Conservation (phyloP, 140 eudicot species). For the Flaveria floridana region DNA sequence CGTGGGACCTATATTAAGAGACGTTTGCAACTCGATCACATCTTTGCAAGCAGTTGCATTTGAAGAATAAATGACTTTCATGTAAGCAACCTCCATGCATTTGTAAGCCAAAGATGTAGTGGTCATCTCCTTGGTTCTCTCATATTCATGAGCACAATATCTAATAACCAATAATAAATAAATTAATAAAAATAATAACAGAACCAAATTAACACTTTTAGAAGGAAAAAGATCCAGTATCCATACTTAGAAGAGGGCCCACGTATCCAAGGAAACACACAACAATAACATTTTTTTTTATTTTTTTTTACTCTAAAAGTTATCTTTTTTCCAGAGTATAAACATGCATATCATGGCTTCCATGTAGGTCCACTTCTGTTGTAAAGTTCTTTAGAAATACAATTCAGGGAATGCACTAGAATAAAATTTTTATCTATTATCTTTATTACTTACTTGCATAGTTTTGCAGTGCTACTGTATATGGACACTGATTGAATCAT, state of each 20-base stretch:
- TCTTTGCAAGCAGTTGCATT: slow-evolving; percentile 62
- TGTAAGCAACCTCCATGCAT: slow-evolving; percentile 84
- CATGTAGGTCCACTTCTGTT: not conserved
- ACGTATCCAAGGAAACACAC: not conserved
- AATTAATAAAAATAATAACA: not conserved
- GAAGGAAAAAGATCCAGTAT: not conserved
- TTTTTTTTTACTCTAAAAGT: not conserved
- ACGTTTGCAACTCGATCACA: slow-evolving; percentile 63
- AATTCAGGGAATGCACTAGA: not conserved
- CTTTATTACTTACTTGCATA: slow-evolving; percentile 64
- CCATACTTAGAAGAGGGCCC: not conserved
- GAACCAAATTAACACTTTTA: slow-evolving; percentile 11
- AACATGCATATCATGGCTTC: not conserved
- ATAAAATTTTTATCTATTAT: too few species aligned
- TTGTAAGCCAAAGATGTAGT: slow-evolving; percentile 92
- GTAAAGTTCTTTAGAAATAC: not conserved
- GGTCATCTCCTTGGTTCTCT: slow-evolving; percentile 77
- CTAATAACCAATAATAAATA: slow-evolving; percentile 37
- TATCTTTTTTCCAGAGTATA: not conserved
- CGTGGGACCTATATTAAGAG: slow-evolving; percentile 65
- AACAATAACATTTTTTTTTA: not conserved
- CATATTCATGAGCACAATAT: slow-evolving; percentile 90
- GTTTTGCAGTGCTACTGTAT: slow-evolving; percentile 80
- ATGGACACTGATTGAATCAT: slow-evolving; percentile 60
- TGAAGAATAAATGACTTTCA: slow-evolving; percentile 75